Conservation (phyloP, 352 stramenopile species). For the Phytophthora kernoviae region DNA sequence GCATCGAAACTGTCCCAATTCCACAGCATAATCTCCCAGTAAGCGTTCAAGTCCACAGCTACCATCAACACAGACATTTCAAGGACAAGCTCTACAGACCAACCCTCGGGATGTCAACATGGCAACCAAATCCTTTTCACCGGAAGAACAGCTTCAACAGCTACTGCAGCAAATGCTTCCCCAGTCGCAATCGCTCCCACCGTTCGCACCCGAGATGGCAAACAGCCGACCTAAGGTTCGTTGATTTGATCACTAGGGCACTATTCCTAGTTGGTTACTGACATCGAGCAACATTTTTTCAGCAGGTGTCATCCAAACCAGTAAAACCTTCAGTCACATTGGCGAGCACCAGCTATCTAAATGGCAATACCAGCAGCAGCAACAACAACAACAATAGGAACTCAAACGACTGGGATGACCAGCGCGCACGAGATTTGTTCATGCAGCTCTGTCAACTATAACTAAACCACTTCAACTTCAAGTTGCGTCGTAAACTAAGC, state of each 20-base stretch:
- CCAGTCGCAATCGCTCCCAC: constrained; percentile 12
- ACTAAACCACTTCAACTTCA: constrained; percentile 24
- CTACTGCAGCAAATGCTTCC: constrained; percentile 56
- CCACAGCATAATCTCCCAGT: constrained; percentile 11
- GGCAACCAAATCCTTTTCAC: constrained; percentile 10
- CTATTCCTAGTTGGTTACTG: background rate
- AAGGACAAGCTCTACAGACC: background rate
- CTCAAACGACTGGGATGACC: constrained; percentile 52
- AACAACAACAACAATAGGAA: constrained; percentile 14
- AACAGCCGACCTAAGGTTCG: constrained; percentile 10
- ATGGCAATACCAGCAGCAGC: background rate
- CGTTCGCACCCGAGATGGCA: background rate
- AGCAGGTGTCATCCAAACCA: constrained; percentile 14
- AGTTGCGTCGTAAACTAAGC: too few relatives aligned
- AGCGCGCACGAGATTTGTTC: constrained; percentile 66
- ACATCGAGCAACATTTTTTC: background rate
- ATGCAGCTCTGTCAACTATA: constrained; percentile 61
- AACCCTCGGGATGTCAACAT: background rate
- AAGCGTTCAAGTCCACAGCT: constrained; percentile 2
- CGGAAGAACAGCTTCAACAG: constrained; percentile 59
- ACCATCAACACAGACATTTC: constrained; percentile 5
- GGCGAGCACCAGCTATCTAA: constrained; percentile 1
- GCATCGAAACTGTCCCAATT: constrained; percentile 57
- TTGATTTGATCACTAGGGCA: background rate
- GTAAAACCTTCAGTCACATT: constrained; percentile 1